Evolutionary conservation across 2,329 filamentous ascomycete genomes (phyloP).

Genomic region (Exophiala spinifera): DNA sequence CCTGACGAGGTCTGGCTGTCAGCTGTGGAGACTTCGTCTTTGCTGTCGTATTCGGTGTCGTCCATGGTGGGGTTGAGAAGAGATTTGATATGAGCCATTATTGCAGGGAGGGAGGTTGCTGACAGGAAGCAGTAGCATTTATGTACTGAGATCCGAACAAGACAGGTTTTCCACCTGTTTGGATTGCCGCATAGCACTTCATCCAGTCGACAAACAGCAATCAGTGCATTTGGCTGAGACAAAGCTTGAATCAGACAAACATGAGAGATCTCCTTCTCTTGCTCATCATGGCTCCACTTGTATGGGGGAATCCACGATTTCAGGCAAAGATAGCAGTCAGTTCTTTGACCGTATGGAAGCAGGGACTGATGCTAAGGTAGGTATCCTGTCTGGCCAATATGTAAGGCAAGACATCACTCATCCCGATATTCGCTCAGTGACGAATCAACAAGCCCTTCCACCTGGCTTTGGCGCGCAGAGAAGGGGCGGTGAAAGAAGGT

Average conservation of each 20-base stretch:
- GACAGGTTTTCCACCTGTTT: conserved; percentile 4
- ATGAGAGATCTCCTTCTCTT: neutral
- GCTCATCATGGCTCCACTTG: conserved; percentile 8
- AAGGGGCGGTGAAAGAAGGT: conserved; percentile 23
- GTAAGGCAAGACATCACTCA: conserved; percentile 11
- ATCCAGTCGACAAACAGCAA: conserved; percentile 18
- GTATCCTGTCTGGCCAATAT: conserved; percentile 16
- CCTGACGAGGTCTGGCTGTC: conserved; percentile 11
- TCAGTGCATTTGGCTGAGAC: conserved; percentile 5
- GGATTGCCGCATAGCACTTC: conserved; percentile 6
- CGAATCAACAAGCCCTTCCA: conserved; percentile 18
- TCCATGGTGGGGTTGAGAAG: conserved; percentile 27
- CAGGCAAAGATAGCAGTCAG: neutral
- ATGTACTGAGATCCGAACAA: neutral
- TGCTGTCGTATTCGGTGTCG: conserved; percentile 14
- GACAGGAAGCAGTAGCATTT: neutral
- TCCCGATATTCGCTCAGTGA: conserved; percentile 4
- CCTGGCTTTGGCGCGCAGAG: conserved; percentile 1
- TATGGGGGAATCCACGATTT: neutral
- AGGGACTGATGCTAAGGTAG: conserved; percentile 11
- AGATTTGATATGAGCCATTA: conserved; percentile 26
- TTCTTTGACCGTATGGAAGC: conserved; percentile 15
- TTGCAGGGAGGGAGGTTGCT: neutral
- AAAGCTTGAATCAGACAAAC: conserved; percentile 11
- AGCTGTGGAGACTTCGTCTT: conserved; percentile 13